Conservation (phyloP, 176 grass and related monocot genomes). For the Panicum miliaceum region DNA sequence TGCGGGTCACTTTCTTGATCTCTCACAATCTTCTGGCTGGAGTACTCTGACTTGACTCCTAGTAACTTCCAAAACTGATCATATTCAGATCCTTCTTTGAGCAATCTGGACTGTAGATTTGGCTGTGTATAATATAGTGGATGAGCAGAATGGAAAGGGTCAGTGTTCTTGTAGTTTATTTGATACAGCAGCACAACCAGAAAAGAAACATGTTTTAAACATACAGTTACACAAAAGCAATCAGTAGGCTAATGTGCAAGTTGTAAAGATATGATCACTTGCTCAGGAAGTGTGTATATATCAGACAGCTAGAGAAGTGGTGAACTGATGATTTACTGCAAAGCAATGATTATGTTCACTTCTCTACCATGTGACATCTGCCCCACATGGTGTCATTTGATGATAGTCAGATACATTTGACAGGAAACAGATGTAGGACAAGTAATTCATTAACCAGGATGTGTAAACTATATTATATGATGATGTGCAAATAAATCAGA, state of each 20-base stretch:
- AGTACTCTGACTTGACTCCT: constrained; percentile 89
- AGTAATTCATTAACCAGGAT: background rate
- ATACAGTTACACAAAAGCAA: constrained; percentile 29
- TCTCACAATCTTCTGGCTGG: constrained; percentile 81
- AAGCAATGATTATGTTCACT: constrained; percentile 6
- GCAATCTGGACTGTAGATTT: constrained; percentile 90
- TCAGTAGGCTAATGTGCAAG: constrained; percentile 15
- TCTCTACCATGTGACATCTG: constrained; percentile 12
- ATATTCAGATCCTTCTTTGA: constrained; percentile 94
- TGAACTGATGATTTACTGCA: constrained; percentile 1
- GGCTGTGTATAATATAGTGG: constrained; percentile 62
- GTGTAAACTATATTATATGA: constrained; percentile 24
- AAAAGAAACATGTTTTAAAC: background rate
- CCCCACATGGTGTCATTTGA: background rate
- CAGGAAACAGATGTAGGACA: constrained; percentile 3
- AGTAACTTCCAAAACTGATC: constrained; percentile 96
- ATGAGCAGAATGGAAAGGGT: constrained; percentile 28
- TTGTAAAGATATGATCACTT: constrained; percentile 12
- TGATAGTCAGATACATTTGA: constrained; percentile 7
- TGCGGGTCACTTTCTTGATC: constrained; percentile 87
- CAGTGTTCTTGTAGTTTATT: background rate
- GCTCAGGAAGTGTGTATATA: constrained; percentile 24
- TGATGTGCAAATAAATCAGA: constrained; percentile 31
- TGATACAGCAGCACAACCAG: no score
- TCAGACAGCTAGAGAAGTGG: background rate